phyloP scores from a whole-genome alignment of 2,329 filamentous ascomycete species.

The Diplocarpon mali region DNA sequence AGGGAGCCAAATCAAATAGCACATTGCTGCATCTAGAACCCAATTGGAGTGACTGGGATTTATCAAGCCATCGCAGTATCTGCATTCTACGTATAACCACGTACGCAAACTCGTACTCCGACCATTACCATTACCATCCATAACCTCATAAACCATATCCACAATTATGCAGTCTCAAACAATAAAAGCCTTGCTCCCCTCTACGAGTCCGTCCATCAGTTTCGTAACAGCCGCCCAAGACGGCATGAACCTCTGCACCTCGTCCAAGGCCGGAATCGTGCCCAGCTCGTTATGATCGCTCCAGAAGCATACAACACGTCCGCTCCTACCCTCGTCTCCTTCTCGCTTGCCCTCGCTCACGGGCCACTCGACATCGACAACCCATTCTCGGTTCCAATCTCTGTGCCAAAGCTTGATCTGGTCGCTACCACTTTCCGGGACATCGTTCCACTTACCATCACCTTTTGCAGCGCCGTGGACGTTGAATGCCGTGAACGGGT shows the following conservation, averaged over 20 bases:
- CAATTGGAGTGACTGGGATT: too few relatives aligned
- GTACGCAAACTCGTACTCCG: too few relatives aligned
- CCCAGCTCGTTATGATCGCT: slow-evolving; percentile 67
- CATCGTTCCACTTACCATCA: slow-evolving; percentile 50
- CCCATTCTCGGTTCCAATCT: slow-evolving; percentile 67
- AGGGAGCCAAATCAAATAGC: too few relatives aligned
- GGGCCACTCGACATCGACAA: slow-evolving; percentile 54
- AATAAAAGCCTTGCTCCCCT: slow-evolving; percentile 57
- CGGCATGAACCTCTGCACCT: slow-evolving; percentile 65
- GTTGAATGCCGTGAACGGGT: slow-evolving; percentile 51
- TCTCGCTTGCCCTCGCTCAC: slow-evolving; percentile 23
- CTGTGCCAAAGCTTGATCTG: slow-evolving; percentile 74
- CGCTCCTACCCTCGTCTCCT: slow-evolving; percentile 38
- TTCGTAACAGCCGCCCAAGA: slow-evolving; percentile 73
- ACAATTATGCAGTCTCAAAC: slow-evolving; percentile 10
- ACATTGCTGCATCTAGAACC: too few relatives aligned
- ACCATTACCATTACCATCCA: too few relatives aligned
- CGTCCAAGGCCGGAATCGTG: slow-evolving; percentile 73
- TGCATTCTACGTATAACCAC: too few relatives aligned
- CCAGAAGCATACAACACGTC: slow-evolving; percentile 71
- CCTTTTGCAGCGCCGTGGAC: slow-evolving; percentile 49
- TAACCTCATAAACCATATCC: too few relatives aligned
- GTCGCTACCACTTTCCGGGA: slow-evolving; percentile 50
- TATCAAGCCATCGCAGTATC: too few relatives aligned
- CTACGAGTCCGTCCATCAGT: slow-evolving; percentile 64